Base-by-base conservation (phyloP, 2,329 filamentous ascomycete species). In the Claviceps arundinis region DNA sequence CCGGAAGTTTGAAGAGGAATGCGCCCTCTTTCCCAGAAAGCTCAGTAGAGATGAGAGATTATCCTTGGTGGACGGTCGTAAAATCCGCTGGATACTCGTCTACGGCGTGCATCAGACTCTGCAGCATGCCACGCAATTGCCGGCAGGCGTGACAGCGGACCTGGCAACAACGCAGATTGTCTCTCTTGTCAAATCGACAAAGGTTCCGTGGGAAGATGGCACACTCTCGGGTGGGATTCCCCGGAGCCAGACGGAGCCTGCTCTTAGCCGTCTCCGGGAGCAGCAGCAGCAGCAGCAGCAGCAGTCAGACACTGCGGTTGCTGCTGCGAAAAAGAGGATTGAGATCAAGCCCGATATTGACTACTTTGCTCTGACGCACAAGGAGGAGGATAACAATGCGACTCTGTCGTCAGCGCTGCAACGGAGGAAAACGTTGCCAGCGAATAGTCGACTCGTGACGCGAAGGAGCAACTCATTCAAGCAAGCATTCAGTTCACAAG, bases 81-180 rank as follows among this genome's bases (percentile, higher is more conserved):
- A 89, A 64, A 77, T 89, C 16, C 76, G 87, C 41, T 93, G 87
- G 87, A 78, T 90, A 34, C 63, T 90, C 38, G 75, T 91, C 6
- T 91, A 91, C 60, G 76, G 81, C 17, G 75, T 81, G 3, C 76
- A 88, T 52, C 87, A 93, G 62, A 82, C 81, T n/a, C 73, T 93
- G 1, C 74, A 77, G 9, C 79, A 78, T 50, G 81, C 81, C 40
- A 83, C 80, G 1, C 70, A 76, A 37, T 71, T 77, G 0, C 82
- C 87, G 0, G 62, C 70, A 5, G 80, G 86, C 58, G 80, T 87
- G 30, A 71, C 72, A 16, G 77, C 84, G 51, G 69, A 72, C 1
- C 70, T 74, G 1, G 71, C 70, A 14, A 72, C 80, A 1, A 68
- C 73, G 0, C 91, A 91, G 56, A 72, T 75, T 50, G 62, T 80